phyloP scores from a whole-genome alignment of 768 basidiomycete species.

The Gymnopilus dilepis region DNA sequence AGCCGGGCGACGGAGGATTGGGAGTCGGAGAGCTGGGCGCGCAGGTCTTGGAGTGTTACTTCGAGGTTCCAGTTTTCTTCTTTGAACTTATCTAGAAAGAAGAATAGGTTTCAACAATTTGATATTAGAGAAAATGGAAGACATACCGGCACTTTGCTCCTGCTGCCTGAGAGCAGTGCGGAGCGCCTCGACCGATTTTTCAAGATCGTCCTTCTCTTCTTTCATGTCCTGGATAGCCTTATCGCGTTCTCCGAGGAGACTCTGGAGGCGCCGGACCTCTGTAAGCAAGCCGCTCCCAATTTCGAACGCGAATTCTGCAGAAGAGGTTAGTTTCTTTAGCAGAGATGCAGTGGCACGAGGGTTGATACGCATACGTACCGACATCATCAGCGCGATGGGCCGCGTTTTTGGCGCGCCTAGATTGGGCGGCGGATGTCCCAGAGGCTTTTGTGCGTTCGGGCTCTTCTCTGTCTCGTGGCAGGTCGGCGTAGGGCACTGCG shows the following conservation, averaged over 20 bases:
- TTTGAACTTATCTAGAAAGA: constrained; percentile 84
- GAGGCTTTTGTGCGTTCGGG: constrained; percentile 66
- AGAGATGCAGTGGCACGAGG: constrained; percentile 25
- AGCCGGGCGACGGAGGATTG: constrained; percentile 70
- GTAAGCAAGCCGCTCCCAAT: constrained; percentile 92
- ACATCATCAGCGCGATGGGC: constrained; percentile 90
- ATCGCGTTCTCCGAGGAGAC: constrained; percentile 89
- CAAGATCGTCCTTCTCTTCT: constrained; percentile 90
- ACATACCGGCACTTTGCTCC: constrained; percentile 79
- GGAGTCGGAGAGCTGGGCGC: constrained; percentile 67
- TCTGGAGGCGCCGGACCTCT: constrained; percentile 91
- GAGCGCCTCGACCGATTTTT: constrained; percentile 77
- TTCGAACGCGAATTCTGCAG: constrained; percentile 94
- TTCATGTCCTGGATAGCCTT: constrained; percentile 91
- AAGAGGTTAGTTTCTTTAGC: constrained; percentile 21
- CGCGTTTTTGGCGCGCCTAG: constrained; percentile 89
- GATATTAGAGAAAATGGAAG: constrained; percentile 3
- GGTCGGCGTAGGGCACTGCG: constrained; percentile 48
- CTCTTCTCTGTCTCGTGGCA: constrained; percentile 62
- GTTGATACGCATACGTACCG: constrained; percentile 2
- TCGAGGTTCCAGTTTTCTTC: constrained; percentile 99
- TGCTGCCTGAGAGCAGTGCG: constrained; percentile 76
- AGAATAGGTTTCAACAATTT: no score
- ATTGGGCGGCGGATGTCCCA: constrained; percentile 82
- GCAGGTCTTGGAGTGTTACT: constrained; percentile 88